Base-by-base conservation (phyloP, 441 rosid species). In the Erysimum cheiri region DNA sequence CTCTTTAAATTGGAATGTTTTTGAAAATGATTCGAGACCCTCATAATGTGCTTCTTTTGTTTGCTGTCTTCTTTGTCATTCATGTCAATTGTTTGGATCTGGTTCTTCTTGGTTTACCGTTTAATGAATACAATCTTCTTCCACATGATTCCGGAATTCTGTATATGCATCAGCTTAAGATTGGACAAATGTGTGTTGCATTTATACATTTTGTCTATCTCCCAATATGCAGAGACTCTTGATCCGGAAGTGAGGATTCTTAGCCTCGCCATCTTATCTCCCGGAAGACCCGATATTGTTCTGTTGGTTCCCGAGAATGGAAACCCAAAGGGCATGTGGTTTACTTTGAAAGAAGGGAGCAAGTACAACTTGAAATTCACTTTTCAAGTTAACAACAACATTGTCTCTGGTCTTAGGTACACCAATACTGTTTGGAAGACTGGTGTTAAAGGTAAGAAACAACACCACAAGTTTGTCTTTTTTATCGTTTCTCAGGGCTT, bases 331-430 rank as follows among this genome's bases (percentile, higher is more conserved):
- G 96, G 97, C 3, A 49, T 74, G 54, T 91, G 97, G 98, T 94
- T 94, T 76, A 86, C 96, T 17, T 66, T 94, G 78, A 91, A 91
- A 77, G 97, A 93, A 87, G 97, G 96, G 12, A 84, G 91, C 74
- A 91, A 49, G 12, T 91, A 93, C 78, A 84, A 69, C 64, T 66
- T 93, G 78, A 88, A 85, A 67, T 88, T 91, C 78, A 53, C 89
- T 17, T 89, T 91, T 74, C 79, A 75, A 64, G 97, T 90, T 74
- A 77, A 77, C 77, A 85, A 90, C 75, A 90, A 93, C 85, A 88
- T 93, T 36, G 98, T 89, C 61, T 88, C 96, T 15, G 96, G 97
- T 48, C 97, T 93, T 60, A 83, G 74, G 66, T 93, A 93, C 83
- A 80, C 87, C 53, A 93, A 93, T 50, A 84, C 85, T 0, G 94